These are phyloP conservation scores for Paraurostyla sp. DNA, from an alignment of 73 alveolate genomes.

Conservation along the genomic window DNA sequence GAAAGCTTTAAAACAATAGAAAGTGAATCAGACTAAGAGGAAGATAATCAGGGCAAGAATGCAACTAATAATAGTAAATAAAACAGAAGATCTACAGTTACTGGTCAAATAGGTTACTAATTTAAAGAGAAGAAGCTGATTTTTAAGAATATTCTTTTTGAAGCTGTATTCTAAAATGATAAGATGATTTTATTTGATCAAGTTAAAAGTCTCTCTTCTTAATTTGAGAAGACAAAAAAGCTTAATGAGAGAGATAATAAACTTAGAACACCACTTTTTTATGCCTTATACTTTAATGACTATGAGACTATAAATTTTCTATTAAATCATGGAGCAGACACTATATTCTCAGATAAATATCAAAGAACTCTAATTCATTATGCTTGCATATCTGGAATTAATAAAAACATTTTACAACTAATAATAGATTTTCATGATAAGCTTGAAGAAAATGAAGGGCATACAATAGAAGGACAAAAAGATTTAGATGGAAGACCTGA, in stretches of 20 bases:
- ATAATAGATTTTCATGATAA: constrained; percentile 20
- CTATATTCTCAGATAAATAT: not conserved
- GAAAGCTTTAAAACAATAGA: too few relatives aligned
- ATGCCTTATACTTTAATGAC: constrained; percentile 14
- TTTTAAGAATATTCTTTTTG: not conserved
- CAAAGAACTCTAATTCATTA: constrained; percentile 30
- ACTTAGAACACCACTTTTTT: constrained; percentile 37
- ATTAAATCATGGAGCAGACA: constrained; percentile 36
- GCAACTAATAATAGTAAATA: too few relatives aligned
- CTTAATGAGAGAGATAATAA: not conserved
- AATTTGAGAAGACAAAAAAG: not conserved
- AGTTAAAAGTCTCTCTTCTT: not conserved
- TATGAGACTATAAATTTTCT: not conserved
- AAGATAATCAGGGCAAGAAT: too few relatives aligned
- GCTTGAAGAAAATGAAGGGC: not conserved
- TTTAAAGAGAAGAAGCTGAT: not conserved
- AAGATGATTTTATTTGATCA: not conserved
- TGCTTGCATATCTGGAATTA: not conserved
- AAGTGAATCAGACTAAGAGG: too few relatives aligned
- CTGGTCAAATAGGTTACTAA: not conserved
- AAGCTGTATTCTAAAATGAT: constrained; percentile 2
- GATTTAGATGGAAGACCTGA: not conserved
- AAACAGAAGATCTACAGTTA: not conserved
- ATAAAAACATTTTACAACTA: not conserved
- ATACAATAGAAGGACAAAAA: not conserved